These are phyloP conservation scores for Ophiostoma populinum DNA, from an alignment of 2,329 filamentous ascomycete species.

Conservation along the genomic window DNA sequence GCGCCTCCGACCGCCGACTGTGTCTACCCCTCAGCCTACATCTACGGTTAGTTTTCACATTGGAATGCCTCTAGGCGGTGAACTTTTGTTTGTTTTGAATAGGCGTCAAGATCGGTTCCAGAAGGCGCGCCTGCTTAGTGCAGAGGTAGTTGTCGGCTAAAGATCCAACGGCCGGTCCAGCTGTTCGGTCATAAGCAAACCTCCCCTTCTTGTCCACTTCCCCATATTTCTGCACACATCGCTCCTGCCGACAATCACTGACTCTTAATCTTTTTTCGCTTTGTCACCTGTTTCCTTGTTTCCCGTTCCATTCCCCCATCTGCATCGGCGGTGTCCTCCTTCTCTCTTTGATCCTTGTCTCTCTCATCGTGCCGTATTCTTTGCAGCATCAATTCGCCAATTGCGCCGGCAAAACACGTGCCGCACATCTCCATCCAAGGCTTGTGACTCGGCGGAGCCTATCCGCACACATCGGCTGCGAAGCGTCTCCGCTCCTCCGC, in stretches of 20 bases:
- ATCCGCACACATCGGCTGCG: conserved; percentile 4
- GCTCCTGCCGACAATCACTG: conserved; percentile 3
- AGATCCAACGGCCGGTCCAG: too few relatives aligned
- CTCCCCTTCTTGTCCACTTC: conserved; percentile 5
- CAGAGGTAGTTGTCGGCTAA: too few relatives aligned
- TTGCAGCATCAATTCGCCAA: too few relatives aligned
- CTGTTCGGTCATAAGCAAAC: conserved; percentile 1
- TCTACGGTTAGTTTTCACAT: too few relatives aligned
- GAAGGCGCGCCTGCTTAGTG: too few relatives aligned
- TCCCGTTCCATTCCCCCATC: not conserved
- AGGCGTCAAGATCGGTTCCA: too few relatives aligned
- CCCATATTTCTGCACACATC: conserved; percentile 7
- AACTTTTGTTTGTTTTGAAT: too few relatives aligned
- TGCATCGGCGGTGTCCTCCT: not conserved
- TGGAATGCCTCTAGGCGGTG: too few relatives aligned
- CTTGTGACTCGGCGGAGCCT: conserved; percentile 7
- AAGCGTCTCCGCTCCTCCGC: conserved; percentile 2
- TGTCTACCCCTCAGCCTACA: too few relatives aligned
- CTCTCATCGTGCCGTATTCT: not conserved
- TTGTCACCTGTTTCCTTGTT: conserved; percentile 3
- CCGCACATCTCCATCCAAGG: too few relatives aligned
- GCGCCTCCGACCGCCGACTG: too few relatives aligned
- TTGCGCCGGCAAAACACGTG: too few relatives aligned
- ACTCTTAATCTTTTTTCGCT: conserved; percentile 3
- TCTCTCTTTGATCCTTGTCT: not conserved